phyloP scores from a whole-genome alignment of 2,329 filamentous ascomycete species.

The Thelonectria rubi region DNA sequence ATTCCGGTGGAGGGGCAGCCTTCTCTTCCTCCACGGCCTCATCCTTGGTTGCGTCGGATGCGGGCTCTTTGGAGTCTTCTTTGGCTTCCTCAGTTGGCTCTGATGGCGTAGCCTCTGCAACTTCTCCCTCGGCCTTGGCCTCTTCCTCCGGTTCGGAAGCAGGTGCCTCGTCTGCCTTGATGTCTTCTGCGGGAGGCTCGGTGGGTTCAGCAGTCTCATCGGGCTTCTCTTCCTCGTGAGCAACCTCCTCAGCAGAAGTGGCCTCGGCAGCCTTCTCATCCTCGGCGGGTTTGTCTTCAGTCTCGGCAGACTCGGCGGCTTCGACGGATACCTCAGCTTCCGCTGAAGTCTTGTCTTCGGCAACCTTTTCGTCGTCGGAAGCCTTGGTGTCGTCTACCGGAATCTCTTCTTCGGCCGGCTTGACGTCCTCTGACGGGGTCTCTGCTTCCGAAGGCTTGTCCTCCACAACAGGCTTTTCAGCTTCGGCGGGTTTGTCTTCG shows the following conservation, averaged over 20 bases:
- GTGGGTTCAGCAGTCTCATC: neutral
- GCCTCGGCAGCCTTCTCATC: neutral
- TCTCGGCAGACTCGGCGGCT: neutral
- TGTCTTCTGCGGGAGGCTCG: slow-evolving; percentile 3
- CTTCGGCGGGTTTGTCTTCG: neutral
- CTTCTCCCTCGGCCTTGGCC: neutral
- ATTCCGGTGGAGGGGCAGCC: neutral
- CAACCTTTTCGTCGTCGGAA: neutral
- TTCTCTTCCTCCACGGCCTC: slow-evolving; percentile 2
- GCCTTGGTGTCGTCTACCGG: neutral
- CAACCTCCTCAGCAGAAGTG: neutral
- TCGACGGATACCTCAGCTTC: slow-evolving; percentile 11
- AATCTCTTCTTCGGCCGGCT: slow-evolving; percentile 2
- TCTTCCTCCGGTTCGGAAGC: neutral
- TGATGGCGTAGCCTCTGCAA: neutral
- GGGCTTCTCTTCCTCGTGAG: neutral
- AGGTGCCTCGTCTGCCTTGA: neutral
- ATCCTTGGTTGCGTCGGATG: neutral
- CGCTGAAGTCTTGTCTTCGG: neutral
- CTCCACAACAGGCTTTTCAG: neutral
- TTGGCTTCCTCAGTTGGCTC: slow-evolving; percentile 6
- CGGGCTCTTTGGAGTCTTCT: slow-evolving; percentile 5
- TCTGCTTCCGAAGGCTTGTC: slow-evolving; percentile 10
- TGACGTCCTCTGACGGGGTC: neutral
- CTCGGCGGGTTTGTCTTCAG: slow-evolving; percentile 15